These are phyloP conservation scores for Ambrosiella cleistominuta DNA, from an alignment of 2,329 filamentous ascomycete species.

Conservation along the genomic window DNA sequence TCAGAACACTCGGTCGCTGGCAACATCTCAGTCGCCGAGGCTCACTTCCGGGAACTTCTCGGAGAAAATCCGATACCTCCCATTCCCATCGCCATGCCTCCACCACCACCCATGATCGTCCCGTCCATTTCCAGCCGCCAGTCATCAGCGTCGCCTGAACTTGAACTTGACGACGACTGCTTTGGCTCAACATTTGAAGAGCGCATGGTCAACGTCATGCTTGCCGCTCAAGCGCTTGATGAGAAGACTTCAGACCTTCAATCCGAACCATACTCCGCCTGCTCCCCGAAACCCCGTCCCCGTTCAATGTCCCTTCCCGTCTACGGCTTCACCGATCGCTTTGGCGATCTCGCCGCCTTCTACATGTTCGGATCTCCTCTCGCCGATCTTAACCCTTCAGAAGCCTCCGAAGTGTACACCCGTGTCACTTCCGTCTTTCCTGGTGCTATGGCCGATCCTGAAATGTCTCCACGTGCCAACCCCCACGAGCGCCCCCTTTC, in stretches of 20 bases:
- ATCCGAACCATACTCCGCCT: conserved; percentile 29
- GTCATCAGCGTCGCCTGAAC: conserved; percentile 3
- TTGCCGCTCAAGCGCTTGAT: conserved; percentile 40
- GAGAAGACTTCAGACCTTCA: conserved; percentile 38
- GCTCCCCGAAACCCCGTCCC: conserved; percentile 20
- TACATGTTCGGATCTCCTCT: conserved; percentile 27
- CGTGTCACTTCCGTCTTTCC: conserved; percentile 7
- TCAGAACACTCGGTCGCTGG: conserved; percentile 21
- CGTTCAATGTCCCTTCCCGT: conserved; percentile 34
- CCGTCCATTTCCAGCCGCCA: not conserved
- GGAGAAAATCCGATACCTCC: conserved; percentile 1
- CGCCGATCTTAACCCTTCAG: not conserved
- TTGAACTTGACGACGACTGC: conserved; percentile 10
- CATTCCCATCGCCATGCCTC: not conserved
- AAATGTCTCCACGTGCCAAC: not conserved
- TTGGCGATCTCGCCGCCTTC: conserved; percentile 29
- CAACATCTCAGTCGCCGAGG: not conserved
- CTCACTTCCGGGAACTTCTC: conserved; percentile 5
- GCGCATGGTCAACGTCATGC: conserved; percentile 37
- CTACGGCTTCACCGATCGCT: conserved; percentile 27
- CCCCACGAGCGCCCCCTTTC: conserved; percentile 10
- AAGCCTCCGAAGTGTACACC: conserved; percentile 6
- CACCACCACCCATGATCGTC: not conserved
- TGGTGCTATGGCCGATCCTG: not conserved
- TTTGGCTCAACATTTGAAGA: conserved; percentile 21